These are phyloP conservation scores for Castanea crenata DNA, from an alignment of 306 rosid genomes.

Conservation along the genomic window DNA sequence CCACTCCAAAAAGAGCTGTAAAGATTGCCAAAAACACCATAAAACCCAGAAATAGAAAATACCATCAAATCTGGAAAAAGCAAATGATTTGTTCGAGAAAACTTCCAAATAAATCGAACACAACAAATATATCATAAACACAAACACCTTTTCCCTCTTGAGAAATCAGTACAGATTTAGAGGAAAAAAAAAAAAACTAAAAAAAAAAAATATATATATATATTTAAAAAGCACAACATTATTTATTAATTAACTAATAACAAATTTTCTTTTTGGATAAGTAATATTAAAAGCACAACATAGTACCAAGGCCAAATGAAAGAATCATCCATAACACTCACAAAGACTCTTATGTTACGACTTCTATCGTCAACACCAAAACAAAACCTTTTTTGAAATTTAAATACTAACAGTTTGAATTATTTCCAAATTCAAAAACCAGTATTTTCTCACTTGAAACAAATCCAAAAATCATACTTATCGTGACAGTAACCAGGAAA, in stretches of 20 bases:
- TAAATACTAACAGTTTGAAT: neutral
- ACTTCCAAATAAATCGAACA: neutral
- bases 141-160: neutral
- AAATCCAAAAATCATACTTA: neutral
- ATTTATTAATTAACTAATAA: no score
- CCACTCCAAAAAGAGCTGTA: slow-evolving; percentile 12
- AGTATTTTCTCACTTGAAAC: neutral
- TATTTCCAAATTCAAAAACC: slow-evolving; percentile 11
- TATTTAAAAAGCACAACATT: neutral
- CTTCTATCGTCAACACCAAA: neutral
- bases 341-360: neutral
- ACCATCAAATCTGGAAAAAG: slow-evolving; percentile 24
- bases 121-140: neutral
- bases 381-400: neutral
- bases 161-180: neutral
- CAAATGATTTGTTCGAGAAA: neutral
- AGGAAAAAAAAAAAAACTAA: neutral
- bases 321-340: neutral
- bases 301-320: neutral
- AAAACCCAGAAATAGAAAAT: slow-evolving; percentile 16
- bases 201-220: neutral
- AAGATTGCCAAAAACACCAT: neutral
- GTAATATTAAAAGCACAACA: neutral
- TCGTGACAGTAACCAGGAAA: neutral
- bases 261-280: no score